phyloP scores from a whole-genome alignment of 371 early-diverging fungal species.

The Mucor saturninus region DNA sequence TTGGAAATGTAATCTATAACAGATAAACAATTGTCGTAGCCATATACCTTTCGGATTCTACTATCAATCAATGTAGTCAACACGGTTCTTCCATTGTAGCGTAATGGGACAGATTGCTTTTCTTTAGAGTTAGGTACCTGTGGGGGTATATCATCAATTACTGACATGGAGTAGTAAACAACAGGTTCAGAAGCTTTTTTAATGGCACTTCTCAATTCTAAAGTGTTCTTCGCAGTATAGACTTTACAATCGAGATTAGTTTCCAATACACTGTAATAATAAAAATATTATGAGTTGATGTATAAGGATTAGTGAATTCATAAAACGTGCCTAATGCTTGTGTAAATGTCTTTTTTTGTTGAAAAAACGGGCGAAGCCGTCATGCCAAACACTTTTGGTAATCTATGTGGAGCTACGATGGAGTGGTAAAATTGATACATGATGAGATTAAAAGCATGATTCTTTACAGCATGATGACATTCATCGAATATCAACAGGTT shows the following conservation, averaged over 20 bases:
- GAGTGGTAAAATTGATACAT: constrained; percentile 85
- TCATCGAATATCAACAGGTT: constrained; percentile 91
- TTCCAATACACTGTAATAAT: constrained; percentile 64
- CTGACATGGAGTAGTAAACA: constrained; percentile 42
- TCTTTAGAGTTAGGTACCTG: not conserved
- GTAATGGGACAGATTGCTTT: too few relatives aligned
- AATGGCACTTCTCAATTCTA: constrained; percentile 35
- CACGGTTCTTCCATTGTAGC: constrained; percentile 25
- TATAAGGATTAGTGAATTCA: not conserved
- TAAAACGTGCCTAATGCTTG: constrained; percentile 47
- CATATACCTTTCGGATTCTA: constrained; percentile 37
- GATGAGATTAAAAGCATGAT: constrained; percentile 82
- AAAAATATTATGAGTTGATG: too few relatives aligned
- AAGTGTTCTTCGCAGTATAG: constrained; percentile 58
- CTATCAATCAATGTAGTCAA: constrained; percentile 48
- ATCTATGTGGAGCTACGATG: constrained; percentile 30
- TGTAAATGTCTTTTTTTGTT: constrained; percentile 42
- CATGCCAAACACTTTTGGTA: constrained; percentile 91
- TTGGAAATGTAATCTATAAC: constrained; percentile 34
- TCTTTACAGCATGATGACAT: constrained; percentile 87
- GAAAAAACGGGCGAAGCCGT: constrained; percentile 85
- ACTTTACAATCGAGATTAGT: constrained; percentile 68
- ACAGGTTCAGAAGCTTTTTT: constrained; percentile 58
- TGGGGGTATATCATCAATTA: constrained; percentile 24
- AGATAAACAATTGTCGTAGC: constrained; percentile 42